phyloP scores from a whole-genome alignment of 352 stramenopile species.

The Hyaloperonospora arabidopsidis region DNA sequence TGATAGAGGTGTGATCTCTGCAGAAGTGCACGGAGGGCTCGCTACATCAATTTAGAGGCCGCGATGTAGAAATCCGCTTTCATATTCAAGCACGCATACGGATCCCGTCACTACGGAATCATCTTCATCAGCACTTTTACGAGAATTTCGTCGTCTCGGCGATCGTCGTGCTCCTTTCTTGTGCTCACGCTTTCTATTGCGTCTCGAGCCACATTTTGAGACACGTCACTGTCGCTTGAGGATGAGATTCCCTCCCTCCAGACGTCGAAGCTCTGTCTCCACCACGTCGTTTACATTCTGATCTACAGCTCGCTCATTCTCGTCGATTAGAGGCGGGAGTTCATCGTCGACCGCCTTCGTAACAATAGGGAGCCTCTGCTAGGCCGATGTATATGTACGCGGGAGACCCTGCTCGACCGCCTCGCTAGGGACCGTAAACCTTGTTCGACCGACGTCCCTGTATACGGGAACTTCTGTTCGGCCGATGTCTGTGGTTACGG shows the following conservation, averaged over 20 bases:
- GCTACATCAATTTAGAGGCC: background rate
- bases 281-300: background rate
- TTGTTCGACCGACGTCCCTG: no score
- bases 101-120: background rate
- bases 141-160: no score
- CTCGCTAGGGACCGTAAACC: no score
- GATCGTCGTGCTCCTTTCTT: background rate
- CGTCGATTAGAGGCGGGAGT: background rate
- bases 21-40: background rate
- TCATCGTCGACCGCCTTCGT: background rate
- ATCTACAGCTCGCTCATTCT: background rate
- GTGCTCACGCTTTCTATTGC: background rate
- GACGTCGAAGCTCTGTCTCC: background rate
- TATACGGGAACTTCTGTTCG: no score
- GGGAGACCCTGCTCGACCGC: no score
- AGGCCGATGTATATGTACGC: background rate
- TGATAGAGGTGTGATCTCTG: constrained; percentile 1
- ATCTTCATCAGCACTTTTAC: background rate
- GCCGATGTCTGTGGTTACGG: no score
- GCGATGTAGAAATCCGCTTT: background rate
- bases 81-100: background rate
- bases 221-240: background rate
- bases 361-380: background rate
- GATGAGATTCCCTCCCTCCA: background rate
- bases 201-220: background rate